Conservation (phyloP, 2,329 filamentous ascomycete species). For the Claviceps sp. region DNA sequence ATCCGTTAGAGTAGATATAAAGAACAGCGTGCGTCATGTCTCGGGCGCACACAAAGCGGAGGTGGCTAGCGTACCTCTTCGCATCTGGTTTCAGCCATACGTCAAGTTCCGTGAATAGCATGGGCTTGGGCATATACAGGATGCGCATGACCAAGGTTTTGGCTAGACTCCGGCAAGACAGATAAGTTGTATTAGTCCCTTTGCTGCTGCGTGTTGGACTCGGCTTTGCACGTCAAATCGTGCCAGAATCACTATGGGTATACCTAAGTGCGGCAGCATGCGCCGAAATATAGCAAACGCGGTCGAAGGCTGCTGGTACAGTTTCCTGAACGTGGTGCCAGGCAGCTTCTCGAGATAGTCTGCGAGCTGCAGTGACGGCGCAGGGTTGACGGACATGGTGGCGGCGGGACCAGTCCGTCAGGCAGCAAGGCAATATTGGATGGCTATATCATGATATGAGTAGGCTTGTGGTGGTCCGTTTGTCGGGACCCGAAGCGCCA, state of each 20-base stretch:
- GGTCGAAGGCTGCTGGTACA: conserved; percentile 94
- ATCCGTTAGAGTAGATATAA: neutral
- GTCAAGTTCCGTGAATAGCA: conserved; percentile 70
- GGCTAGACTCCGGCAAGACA: conserved; percentile 33
- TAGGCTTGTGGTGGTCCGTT: neutral
- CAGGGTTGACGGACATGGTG: conserved; percentile 32
- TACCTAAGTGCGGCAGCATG: conserved; percentile 86
- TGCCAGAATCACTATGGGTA: conserved; percentile 9
- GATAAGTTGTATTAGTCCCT: neutral
- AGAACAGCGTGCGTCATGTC: neutral
- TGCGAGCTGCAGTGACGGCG: conserved; percentile 48
- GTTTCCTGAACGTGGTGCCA: conserved; percentile 74
- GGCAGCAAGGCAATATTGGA: neutral
- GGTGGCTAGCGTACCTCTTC: conserved; percentile 20
- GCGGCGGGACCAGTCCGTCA: conserved; percentile 16
- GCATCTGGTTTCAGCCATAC: conserved; percentile 63
- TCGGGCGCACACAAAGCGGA: neutral
- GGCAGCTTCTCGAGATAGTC: conserved; percentile 90
- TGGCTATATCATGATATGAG: conserved; percentile 9
- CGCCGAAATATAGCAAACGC: conserved; percentile 91
- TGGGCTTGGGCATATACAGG: conserved; percentile 74
- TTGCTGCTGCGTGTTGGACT: neutral
- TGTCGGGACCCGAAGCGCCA: neutral
- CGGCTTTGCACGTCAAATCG: neutral
- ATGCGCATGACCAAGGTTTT: conserved; percentile 95